Conservation (phyloP, 257 asterid species). For the Penstemon davidsonii region DNA sequence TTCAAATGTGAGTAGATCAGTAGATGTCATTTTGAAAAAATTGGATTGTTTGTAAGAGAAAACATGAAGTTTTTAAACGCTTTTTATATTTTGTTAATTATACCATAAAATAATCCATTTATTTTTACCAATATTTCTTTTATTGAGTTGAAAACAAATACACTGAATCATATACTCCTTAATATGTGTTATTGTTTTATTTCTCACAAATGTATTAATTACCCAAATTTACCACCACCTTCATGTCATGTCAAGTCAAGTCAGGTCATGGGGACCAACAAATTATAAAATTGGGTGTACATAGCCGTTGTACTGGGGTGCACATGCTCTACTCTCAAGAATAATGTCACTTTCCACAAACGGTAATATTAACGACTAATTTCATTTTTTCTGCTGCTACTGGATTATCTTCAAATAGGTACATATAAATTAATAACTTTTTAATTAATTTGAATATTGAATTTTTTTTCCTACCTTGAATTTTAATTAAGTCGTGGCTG, state of each 20-base stretch:
- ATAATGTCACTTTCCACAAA: slow-evolving; percentile 41
- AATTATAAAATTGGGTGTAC: background rate
- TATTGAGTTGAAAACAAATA: background rate
- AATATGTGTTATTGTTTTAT: no score
- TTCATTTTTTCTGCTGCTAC: background rate
- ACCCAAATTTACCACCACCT: background rate
- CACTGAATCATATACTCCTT: background rate
- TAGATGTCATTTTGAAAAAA: background rate
- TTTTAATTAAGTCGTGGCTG: slow-evolving; percentile 1
- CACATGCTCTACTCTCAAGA: slow-evolving; percentile 26
- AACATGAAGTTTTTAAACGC: no score
- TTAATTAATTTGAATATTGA: background rate
- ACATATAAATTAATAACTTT: background rate
- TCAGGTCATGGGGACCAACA: background rate
- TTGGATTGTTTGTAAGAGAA: no score
- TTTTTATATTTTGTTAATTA: background rate
- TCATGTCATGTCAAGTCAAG: background rate
- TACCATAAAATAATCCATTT: background rate
- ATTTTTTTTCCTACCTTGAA: background rate
- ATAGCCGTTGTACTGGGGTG: slow-evolving; percentile 35
- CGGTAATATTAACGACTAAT: slow-evolving; percentile 46
- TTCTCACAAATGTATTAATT: no score
- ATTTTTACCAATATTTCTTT: no score
- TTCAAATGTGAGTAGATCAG: no score
- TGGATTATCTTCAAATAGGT: background rate